phyloP scores from a whole-genome alignment of 225 moss, liverwort and hornwort species.

The Ulota crispa region DNA sequence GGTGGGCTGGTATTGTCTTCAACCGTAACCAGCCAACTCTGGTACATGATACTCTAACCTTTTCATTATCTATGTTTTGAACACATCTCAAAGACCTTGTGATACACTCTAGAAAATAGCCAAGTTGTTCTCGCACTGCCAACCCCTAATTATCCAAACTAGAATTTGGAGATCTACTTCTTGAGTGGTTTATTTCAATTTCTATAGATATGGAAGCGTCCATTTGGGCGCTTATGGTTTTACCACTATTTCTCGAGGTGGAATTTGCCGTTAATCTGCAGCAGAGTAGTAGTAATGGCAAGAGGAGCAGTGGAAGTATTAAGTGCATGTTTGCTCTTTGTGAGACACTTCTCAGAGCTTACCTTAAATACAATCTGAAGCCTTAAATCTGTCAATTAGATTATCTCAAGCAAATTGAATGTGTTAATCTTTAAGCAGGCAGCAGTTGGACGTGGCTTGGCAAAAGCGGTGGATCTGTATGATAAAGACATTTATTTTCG shows the following conservation, averaged over 20 bases:
- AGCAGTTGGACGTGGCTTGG: slow-evolving; percentile 83
- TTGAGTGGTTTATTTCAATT: background rate
- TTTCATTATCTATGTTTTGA: slow-evolving; percentile 4
- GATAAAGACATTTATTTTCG: slow-evolving; percentile 79
- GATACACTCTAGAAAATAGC: background rate
- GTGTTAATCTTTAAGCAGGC: slow-evolving; percentile 51
- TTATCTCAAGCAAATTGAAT: slow-evolving; percentile 29
- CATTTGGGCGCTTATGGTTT: background rate
- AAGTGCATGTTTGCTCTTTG: background rate
- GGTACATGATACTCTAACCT: slow-evolving; percentile 44
- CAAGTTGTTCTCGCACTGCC: background rate
- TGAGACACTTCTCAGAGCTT: background rate
- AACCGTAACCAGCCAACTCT: slow-evolving; percentile 64
- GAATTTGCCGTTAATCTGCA: background rate
- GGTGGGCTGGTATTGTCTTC: slow-evolving; percentile 88
- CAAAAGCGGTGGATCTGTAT: slow-evolving; percentile 81
- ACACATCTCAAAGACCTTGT: background rate
- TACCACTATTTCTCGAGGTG: slow-evolving; percentile 1
- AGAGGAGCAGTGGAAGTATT: background rate
- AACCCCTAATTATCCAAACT: background rate
- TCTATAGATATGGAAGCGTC: background rate
- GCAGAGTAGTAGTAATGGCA: slow-evolving; percentile 2
- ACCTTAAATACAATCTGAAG: background rate
- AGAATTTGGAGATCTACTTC: background rate
- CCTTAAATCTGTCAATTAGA: slow-evolving; percentile 2